Evolutionary conservation across 208 protist genomes (phyloP), one percentile per base, ranked within the genome.

Genomic region (Wallacemonas sp.): DNA sequence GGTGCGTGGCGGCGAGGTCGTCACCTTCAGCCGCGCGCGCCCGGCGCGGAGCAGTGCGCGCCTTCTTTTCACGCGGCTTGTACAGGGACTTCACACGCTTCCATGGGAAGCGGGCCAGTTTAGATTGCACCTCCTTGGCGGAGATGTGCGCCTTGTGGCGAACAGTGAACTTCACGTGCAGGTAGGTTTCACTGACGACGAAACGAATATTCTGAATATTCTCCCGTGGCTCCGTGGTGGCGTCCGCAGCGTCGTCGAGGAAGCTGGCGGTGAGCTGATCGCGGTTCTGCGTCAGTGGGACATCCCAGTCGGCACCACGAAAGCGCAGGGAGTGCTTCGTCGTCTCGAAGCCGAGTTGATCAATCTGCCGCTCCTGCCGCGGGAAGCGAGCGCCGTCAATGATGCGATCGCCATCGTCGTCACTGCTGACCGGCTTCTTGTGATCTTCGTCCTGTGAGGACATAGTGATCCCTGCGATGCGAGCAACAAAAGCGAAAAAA

Each of bases 311-410:
- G 12, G 22, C 32, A 34, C 85, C 85, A 48, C 78, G 85, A 42
- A 91, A 91, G 33, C 76, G 80, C 37, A 92, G 63, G 12, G 67
- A 52, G 72, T 92, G 86, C 55, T 76, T 84, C 17, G 79, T 87
- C 53, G 66, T 45, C 65, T 91, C 85, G 29, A 76, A 91, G 60
- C 85, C 85, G 4, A 79, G 54, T 32, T 68, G 75, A 64, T 91
- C 85, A 71, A 91, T 87, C 45, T 83, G 62, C 6, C 79, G 68
- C 73, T 71, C 75, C 45, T 68, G 60, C 12, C 72, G 67, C 3
- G 85, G 85, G 65, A 81, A 84, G 61, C 73, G 81, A 15, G 85
- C 66, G 2, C 85, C 85, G 36, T 91, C 77, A 59, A 91, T 83
- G 64, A 87, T 67, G 69, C 78, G 78, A 44, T 75, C 68, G 36